phyloP scores from a whole-genome alignment of 1,284 basidiomycete genomes.

The Neonothopanus nambi region DNA sequence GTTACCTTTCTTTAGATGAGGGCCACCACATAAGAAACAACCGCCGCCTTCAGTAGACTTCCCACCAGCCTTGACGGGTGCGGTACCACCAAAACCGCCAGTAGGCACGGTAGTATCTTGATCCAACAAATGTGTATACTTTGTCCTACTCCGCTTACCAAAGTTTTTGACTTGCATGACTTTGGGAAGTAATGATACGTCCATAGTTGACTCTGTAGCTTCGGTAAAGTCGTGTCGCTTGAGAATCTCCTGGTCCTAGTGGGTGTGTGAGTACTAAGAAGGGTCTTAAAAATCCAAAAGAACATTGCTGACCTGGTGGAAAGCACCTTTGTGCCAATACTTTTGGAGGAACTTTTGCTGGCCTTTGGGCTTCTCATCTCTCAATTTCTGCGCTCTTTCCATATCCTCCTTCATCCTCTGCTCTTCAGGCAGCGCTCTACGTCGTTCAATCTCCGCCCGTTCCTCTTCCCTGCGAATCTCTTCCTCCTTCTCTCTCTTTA shows the following conservation, averaged over 20 bases:
- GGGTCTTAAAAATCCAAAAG: neutral
- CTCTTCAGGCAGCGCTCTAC: constrained; percentile 90
- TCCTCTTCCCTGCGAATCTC: constrained; percentile 79
- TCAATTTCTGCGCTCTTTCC: constrained; percentile 77
- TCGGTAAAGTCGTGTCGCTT: constrained; percentile 85
- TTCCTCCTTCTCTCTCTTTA: constrained; percentile 90
- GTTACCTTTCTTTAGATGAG: constrained; percentile 84
- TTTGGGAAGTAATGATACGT: constrained; percentile 84
- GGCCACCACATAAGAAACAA: constrained; percentile 91
- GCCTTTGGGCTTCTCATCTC: constrained; percentile 85
- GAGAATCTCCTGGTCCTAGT: constrained; percentile 87
- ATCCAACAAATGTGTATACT: constrained; percentile 94
- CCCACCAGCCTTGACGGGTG: constrained; percentile 55
- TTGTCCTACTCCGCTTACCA: constrained; percentile 89
- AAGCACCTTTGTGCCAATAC: constrained; percentile 99
- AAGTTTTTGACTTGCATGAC: constrained; percentile 99
- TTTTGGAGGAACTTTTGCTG: constrained; percentile 94
- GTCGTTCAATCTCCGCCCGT: constrained; percentile 85
- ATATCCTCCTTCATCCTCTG: constrained; percentile 89
- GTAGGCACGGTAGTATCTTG: constrained; percentile 81
- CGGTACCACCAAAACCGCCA: constrained; percentile 73
- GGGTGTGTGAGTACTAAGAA: constrained; percentile 8
- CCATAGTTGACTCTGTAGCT: constrained; percentile 83
- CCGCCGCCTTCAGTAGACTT: constrained; percentile 60
- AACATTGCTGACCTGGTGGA: constrained; percentile 81